Base-by-base conservation (phyloP, 1,139 yeast genomes). In the Saccharomyces hybrid region DNA sequence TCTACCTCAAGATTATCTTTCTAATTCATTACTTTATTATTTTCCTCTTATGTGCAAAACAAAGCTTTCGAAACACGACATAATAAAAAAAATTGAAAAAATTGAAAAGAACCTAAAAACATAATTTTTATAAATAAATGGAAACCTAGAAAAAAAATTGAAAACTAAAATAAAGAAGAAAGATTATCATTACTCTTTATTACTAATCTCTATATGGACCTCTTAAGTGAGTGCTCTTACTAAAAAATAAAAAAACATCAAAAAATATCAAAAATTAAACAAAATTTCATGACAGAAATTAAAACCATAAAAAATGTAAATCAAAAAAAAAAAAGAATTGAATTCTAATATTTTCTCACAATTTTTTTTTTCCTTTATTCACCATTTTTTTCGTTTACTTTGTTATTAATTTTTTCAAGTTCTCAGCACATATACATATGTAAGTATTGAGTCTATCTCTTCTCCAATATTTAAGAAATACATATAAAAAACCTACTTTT, bases 221-320 rank as follows among this genome's bases (percentile, higher is more conserved):
- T 54, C 57, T 54, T 54, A 47, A 38, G 32, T 54, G 57, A 52
- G 57, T 46, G 54, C 47, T 54, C 57, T 50, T 31, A 28, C 11
- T n/a, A 32, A 48, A 38, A 38, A 34, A 14, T 7, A 34, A 34
- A 34, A 34, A 38, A 9, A 38, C 3, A 19, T 19, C 3, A 19
- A 19, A 19, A 19, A 19, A 19, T 2, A n/a, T n/a, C n/a, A 13
- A 38, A 38, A 38, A 16, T 8, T 38, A 14, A 14, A 7, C 9
- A 38, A 38, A 38, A 38, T 38, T 38, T 38, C 5, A 38, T 38
- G 44, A 38, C 44, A 38, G 44, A 9, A 38, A 38, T 9, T 8
- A 38, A 9, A 16, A 38, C 11, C 11, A 38, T 19, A 38, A 38
- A 38, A 38, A n/a, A n/a, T n/a, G n/a, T n/a, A n/a, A n/a, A n/a